Evolutionary conservation across 257 asterid species (phyloP).

Genomic region (Ilex aquifolium): DNA sequence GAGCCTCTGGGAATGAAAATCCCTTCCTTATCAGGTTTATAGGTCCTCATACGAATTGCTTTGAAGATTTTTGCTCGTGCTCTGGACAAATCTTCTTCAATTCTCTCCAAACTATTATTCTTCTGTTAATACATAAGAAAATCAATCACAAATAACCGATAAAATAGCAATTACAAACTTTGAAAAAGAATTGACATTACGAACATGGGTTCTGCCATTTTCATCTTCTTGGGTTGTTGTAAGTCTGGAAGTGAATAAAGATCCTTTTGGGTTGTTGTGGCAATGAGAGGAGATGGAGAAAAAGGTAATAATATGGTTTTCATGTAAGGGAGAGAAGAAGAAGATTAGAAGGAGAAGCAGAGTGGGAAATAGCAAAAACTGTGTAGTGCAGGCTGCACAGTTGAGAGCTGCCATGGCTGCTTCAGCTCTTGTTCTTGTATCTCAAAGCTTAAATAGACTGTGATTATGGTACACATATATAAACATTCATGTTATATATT

Average conservation of each 20-base stretch:
- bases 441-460: no score
- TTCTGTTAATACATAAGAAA: constrained; percentile 1
- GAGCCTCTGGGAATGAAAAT: constrained; percentile 20
- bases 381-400: background rate
- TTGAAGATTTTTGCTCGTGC: constrained; percentile 13
- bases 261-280: background rate
- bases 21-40: constrained; percentile 1
- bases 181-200: no score
- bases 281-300: background rate
- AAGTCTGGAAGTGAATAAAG: background rate
- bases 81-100: constrained; percentile 22
- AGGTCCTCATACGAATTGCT: constrained; percentile 10
- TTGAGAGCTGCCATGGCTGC: background rate
- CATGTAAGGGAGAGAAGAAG: constrained; percentile 7
- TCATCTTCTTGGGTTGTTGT: no score
- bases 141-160: background rate
- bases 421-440: background rate
- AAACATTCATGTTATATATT: no score
- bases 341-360: constrained; percentile 2
- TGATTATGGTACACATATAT: no score
- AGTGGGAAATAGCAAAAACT: background rate
- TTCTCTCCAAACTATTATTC: background rate
- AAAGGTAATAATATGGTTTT: background rate
- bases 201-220: no score
- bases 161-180: background rate